These are phyloP conservation scores for Clitopilus passeckerianus DNA, from an alignment of 768 basidiomycete genomes.

Conservation along the genomic window DNA sequence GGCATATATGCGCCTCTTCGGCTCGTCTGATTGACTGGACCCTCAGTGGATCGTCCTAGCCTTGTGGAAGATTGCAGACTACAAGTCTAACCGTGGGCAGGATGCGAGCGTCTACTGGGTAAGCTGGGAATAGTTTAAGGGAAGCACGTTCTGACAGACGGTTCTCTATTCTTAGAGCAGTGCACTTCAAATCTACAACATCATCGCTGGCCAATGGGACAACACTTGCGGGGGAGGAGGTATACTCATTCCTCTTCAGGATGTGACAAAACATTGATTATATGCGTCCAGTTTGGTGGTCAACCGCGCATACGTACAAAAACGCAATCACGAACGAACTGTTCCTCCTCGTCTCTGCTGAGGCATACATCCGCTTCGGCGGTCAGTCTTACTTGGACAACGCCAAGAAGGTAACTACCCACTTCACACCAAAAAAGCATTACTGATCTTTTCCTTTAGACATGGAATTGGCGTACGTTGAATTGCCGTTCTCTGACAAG, in stretches of 20 bases:
- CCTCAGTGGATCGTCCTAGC: constrained; percentile 51
- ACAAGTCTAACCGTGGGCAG: constrained; percentile 35
- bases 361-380: constrained; percentile 34
- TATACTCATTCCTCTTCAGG: constrained; percentile 9
- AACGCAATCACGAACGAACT: constrained; percentile 60
- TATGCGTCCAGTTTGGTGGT: constrained; percentile 50
- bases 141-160: neutral
- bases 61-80: constrained; percentile 55
- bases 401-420: constrained; percentile 32
- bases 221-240: constrained; percentile 41
- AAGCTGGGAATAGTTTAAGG: constrained; percentile 3
- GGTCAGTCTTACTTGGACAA: constrained; percentile 40
- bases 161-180: constrained; percentile 26
- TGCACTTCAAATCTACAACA: constrained; percentile 43
- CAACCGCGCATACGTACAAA: constrained; percentile 49
- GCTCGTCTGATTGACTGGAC: neutral
- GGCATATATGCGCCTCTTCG: neutral
- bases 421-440: neutral
- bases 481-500: no score
- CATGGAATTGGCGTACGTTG: constrained; percentile 31
- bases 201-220: constrained; percentile 49
- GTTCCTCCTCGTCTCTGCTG: constrained; percentile 46
- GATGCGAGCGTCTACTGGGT: constrained; percentile 23
- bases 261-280: neutral
- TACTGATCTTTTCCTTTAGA: constrained; percentile 10